These are phyloP conservation scores for Letharia columbiana DNA, from an alignment of 495 filamentous ascomycete species.

Conservation along the genomic window DNA sequence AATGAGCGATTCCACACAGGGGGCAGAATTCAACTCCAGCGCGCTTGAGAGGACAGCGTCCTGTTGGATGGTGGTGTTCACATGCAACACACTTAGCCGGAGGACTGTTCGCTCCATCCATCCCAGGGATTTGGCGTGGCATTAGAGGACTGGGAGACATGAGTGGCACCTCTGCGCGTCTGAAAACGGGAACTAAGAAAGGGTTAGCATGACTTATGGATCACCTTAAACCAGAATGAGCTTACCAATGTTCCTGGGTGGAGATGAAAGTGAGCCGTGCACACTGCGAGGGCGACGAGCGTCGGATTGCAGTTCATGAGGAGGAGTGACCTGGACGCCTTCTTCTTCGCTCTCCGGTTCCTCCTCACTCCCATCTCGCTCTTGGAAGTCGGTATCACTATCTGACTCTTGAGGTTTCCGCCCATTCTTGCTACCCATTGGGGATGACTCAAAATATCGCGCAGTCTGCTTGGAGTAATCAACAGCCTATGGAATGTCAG, in stretches of 20 bases:
- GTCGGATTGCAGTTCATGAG: slow-evolving; percentile 16
- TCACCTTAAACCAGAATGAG: background rate
- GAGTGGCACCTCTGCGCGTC: slow-evolving; percentile 30
- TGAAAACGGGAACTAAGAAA: slow-evolving; percentile 32
- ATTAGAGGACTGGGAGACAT: background rate
- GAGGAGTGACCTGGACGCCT: slow-evolving; percentile 19
- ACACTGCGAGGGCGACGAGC: background rate
- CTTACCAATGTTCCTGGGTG: background rate
- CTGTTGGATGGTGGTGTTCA: slow-evolving; percentile 40
- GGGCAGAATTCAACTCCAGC: slow-evolving; percentile 56
- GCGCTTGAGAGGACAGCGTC: slow-evolving; percentile 51
- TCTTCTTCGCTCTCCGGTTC: slow-evolving; percentile 30
- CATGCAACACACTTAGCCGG: slow-evolving; percentile 47
- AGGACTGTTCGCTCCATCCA: slow-evolving; percentile 15
- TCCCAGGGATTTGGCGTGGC: background rate
- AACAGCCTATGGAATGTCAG: slow-evolving; percentile 15
- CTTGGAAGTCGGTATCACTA: slow-evolving; percentile 48
- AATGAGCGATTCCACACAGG: slow-evolving; percentile 62
- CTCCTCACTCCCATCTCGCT: slow-evolving; percentile 32
- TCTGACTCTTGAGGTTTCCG: slow-evolving; percentile 22
- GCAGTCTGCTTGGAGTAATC: slow-evolving; percentile 21
- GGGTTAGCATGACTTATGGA: background rate
- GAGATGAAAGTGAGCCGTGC: slow-evolving; percentile 2
- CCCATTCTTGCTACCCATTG: background rate
- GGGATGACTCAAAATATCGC: slow-evolving; percentile 9